phyloP scores from a whole-genome alignment of 805 yeast genomes.

The Saccharomycopsis sp. region DNA sequence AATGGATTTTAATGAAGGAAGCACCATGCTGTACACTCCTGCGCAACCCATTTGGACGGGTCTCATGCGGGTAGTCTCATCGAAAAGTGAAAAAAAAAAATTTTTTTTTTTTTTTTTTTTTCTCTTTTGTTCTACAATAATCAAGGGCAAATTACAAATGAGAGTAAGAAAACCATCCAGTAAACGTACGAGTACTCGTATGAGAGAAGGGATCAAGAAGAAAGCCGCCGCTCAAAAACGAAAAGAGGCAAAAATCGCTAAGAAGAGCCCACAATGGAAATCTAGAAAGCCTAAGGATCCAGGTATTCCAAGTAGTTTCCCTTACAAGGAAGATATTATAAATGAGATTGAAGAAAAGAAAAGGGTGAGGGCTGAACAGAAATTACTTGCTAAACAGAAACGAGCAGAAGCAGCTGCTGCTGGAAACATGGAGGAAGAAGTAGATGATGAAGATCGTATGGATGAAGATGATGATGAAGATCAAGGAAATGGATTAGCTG shows the following conservation, averaged over 20 bases:
- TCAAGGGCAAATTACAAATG: not conserved
- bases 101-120: too few relatives aligned
- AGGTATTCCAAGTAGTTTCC: conserved; percentile 92
- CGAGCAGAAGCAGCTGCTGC: conserved; percentile 33
- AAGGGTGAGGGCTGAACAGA: conserved; percentile 48
- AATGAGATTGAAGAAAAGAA: conserved; percentile 61
- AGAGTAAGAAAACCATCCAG: conserved; percentile 39
- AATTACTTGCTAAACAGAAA: conserved; percentile 43
- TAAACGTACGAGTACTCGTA: conserved; percentile 84
- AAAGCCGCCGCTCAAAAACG: conserved; percentile 89
- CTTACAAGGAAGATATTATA: conserved; percentile 81
- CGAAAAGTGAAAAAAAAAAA: too few relatives aligned
- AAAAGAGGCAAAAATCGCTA: conserved; percentile 73
- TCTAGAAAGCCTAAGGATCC: conserved; percentile 79
- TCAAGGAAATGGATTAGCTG: conserved; percentile 57
- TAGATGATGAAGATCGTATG: conserved; percentile 32
- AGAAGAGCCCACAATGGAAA: conserved; percentile 92
- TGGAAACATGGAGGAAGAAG: conserved; percentile 33
- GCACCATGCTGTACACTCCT: too few relatives aligned
- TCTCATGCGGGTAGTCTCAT: too few relatives aligned
- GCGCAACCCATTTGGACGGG: too few relatives aligned
- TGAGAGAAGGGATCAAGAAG: conserved; percentile 94
- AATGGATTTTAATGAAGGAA: too few relatives aligned
- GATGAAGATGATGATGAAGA: conserved; percentile 38
- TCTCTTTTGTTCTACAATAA: not conserved